Base-by-base conservation (phyloP, 2,329 filamentous ascomycete genomes). In the Rhynchosporium agropyri region DNA sequence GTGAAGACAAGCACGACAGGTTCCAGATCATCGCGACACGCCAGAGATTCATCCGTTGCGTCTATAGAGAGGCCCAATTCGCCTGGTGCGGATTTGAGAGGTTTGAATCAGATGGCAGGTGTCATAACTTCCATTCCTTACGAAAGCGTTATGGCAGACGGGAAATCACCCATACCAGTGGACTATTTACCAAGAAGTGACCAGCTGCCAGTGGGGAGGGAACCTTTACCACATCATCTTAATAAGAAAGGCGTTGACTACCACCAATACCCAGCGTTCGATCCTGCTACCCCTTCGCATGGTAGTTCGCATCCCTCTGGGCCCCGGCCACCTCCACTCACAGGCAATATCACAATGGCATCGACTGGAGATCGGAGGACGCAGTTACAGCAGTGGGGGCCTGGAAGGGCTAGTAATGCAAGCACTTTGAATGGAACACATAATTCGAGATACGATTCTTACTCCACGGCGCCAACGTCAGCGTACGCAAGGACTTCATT, bases 101-200 rank as follows among this genome's bases (percentile, higher is more conserved):
- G 85, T 63, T 78, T 93, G 65, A 89, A 89, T 73, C 87, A 88
- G 79, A 88, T 86, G 74, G 89, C 92, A 40, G 92, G 92, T 63
- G 86, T 94, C 63, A 91, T 97, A 73, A 92, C 92, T 40, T 89
- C 91, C 33, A 93, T 97, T 68, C 91, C 93, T 38, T 96, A 96
- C 79, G 91, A 96, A 70, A 86, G 80, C 71, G 81, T 89, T 36
- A 75, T 83, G 57, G 75, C 83, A 60, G 89, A 90, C 74, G 83
- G 83, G 55, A 86, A 85, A 73, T 89, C 87, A 29, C 89, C 91
- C 4, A 83, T 91, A 63, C 79, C 89, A 45, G 81, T 91, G 72
- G 90, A 96, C 51, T 90, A 90, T 73, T 79, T 91, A 49, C 87
- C 89, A 56, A 85, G 85, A 73, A 78, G 83, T 62, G 88, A 91